These are phyloP conservation scores for Phoenix dactylifera DNA, from an alignment of 176 grass and related monocot genomes.

Conservation along the genomic window DNA sequence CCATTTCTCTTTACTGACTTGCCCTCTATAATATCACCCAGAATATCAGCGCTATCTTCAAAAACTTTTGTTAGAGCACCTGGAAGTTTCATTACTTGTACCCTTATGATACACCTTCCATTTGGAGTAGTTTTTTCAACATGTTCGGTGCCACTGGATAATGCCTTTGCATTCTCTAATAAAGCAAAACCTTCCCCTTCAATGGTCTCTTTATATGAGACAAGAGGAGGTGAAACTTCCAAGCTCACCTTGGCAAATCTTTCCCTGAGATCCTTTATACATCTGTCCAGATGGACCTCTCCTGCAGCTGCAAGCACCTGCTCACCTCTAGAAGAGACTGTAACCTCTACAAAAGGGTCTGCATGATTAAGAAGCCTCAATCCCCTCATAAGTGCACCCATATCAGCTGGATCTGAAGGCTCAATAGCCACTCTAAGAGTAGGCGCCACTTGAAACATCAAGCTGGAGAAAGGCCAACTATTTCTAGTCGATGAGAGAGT, in stretches of 20 bases:
- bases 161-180: slow-evolving; percentile 28
- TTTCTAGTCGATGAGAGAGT: slow-evolving; percentile 65
- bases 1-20: slow-evolving; percentile 38
- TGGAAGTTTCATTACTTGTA: slow-evolving; percentile 76
- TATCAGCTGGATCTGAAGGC: slow-evolving; percentile 60
- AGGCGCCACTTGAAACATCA: slow-evolving; percentile 87
- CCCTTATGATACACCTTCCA: slow-evolving; percentile 57
- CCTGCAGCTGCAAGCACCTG: slow-evolving; percentile 78
- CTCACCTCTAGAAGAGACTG: slow-evolving; percentile 67
- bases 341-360: slow-evolving; percentile 84
- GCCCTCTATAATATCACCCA: slow-evolving; percentile 61
- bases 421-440: slow-evolving; percentile 89
- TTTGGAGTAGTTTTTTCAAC: slow-evolving; percentile 73
- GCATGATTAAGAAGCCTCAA: slow-evolving; percentile 75
- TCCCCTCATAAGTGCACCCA: slow-evolving; percentile 52
- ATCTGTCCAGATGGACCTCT: slow-evolving; percentile 83
- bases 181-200: slow-evolving; percentile 51
- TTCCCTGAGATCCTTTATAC: slow-evolving; percentile 79
- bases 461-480: slow-evolving; percentile 83
- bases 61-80: slow-evolving; percentile 56
- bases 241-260: slow-evolving; percentile 88
- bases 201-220: slow-evolving; percentile 85
- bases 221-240: slow-evolving; percentile 69
- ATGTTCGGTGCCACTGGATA: slow-evolving; percentile 16
- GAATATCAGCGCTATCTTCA: slow-evolving; percentile 65